Evolutionary conservation across 768 basidiomycete species (phyloP).

Genomic region (Kwoniella dejecticola): DNA sequence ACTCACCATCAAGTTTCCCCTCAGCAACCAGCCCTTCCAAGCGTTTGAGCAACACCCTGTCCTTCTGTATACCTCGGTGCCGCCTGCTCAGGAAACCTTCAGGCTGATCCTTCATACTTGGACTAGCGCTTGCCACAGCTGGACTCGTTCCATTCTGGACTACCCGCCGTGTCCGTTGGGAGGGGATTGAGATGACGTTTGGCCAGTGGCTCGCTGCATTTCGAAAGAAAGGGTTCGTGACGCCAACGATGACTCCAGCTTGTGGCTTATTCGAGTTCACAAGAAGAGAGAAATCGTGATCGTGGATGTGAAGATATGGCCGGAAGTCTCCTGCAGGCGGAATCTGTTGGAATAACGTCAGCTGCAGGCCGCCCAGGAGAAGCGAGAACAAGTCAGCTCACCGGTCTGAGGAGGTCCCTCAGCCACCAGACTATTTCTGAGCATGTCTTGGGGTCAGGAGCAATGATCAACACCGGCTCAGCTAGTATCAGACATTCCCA

Average conservation of each 20-base stretch:
- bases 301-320: conserved; percentile 96
- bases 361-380: background rate
- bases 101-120: conserved; percentile 32
- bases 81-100: conserved; percentile 59
- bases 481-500: conserved; percentile 94
- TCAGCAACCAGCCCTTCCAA: conserved; percentile 61
- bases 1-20: conserved; percentile 65
- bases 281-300: conserved; percentile 72
- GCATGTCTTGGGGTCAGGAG: conserved; percentile 75
- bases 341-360: conserved; percentile 60
- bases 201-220: conserved; percentile 56
- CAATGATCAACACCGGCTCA: conserved; percentile 85
- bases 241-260: conserved; percentile 53
- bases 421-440: conserved; percentile 87
- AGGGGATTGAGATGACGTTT: conserved; percentile 52
- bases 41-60: conserved; percentile 70
- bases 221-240: conserved; percentile 57
- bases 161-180: conserved; percentile 19
- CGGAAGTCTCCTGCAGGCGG: conserved; percentile 81
- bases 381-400: conserved; percentile 54
- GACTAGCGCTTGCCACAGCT: background rate
- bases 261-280: conserved; percentile 69
- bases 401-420: conserved; percentile 79
- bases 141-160: conserved; percentile 19
- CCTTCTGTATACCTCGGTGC: conserved; percentile 81